Evolutionary conservation across 257 asterid genomes (phyloP).

Genomic region (Hygrophila difformis): DNA sequence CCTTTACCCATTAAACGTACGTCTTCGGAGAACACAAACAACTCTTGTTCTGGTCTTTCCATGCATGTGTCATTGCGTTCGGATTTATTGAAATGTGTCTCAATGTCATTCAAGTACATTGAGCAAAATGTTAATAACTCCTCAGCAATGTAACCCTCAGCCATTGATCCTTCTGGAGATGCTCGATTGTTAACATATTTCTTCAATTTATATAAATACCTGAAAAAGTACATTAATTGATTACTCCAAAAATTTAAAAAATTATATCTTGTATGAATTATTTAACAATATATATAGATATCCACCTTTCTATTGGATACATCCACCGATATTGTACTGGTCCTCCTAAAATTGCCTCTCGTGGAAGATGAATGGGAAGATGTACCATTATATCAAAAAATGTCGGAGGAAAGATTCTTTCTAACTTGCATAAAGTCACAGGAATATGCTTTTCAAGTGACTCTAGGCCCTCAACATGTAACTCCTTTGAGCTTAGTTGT

Average conservation of each 20-base stretch:
- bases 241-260: not conserved
- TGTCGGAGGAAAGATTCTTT: no score
- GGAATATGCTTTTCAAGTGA: no score
- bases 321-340: not conserved
- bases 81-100: not conserved
- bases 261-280: no score
- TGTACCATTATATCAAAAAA: not conserved
- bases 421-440: no score
- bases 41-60: not conserved
- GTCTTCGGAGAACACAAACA: not conserved
- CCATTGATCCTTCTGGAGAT: not conserved
- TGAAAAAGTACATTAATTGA: not conserved
- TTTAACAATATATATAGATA: not conserved
- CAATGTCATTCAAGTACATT: conserved; percentile 2
- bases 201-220: not conserved
- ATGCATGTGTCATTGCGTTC: not conserved
- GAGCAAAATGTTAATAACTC: not conserved
- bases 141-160: not conserved
- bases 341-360: not conserved
- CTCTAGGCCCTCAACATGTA: not conserved
- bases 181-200: not conserved
- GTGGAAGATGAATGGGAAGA: not conserved
- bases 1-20: not conserved
- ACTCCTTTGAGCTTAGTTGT: not conserved
- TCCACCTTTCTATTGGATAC: not conserved